These are phyloP conservation scores for Elsinoe batatas DNA, from an alignment of 2,329 filamentous ascomycete species.

Conservation along the genomic window DNA sequence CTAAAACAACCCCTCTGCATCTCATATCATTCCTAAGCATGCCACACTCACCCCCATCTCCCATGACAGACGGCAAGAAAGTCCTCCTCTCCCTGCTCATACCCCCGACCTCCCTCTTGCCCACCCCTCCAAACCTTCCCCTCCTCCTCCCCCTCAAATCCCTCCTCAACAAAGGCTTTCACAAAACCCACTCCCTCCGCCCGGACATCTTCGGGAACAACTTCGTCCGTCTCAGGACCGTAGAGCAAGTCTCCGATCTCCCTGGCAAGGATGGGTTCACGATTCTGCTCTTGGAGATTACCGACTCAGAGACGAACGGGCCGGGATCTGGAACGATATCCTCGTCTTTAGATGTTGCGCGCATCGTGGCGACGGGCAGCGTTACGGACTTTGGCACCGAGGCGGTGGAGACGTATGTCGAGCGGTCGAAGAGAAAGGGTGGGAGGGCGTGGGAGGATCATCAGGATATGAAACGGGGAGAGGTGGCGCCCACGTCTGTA, in stretches of 20 bases:
- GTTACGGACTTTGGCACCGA: background rate
- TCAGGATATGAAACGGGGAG: no score
- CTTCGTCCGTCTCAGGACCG: background rate
- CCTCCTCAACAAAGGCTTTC: slow-evolving; percentile 1
- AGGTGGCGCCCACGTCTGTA: no score
- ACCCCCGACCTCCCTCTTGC: background rate
- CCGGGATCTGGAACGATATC: no score
- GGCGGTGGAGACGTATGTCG: background rate
- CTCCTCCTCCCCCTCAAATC: background rate
- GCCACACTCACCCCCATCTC: background rate
- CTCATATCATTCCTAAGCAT: background rate
- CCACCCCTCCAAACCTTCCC: background rate
- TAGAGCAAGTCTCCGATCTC: background rate
- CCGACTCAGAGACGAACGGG: no score
- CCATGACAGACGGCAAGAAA: background rate
- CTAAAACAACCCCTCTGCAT: background rate
- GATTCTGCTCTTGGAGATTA: background rate
- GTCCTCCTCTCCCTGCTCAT: slow-evolving; percentile 1
- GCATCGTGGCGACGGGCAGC: background rate
- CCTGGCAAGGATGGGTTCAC: background rate
- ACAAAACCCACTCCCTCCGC: background rate
- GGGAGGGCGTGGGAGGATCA: background rate
- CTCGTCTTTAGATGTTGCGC: no score
- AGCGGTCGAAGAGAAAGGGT: background rate
- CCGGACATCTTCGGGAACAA: background rate